Evolutionary conservation across 2,329 filamentous ascomycete species (phyloP).

Genomic region (Alternaria sp.): DNA sequence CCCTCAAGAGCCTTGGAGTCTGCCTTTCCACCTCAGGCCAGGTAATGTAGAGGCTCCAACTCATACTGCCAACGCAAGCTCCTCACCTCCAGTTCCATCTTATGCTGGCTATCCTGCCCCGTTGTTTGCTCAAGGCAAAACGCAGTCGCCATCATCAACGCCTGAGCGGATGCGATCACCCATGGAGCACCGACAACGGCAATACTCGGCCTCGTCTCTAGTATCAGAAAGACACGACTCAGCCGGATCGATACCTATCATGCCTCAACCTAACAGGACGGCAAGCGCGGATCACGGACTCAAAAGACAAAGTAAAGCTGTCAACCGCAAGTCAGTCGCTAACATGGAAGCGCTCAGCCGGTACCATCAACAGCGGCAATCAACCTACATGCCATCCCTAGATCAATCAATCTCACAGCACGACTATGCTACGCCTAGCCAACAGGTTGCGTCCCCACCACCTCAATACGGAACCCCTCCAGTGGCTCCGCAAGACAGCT

Average conservation of each 20-base stretch:
- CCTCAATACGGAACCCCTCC: slow-evolving; percentile 1
- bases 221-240: slow-evolving; percentile 5
- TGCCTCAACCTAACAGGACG: slow-evolving; percentile 5
- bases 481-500: background rate
- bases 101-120: background rate
- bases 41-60: background rate
- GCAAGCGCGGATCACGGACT: slow-evolving; percentile 15
- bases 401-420: slow-evolving; percentile 12
- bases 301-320: slow-evolving; percentile 17
- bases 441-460: background rate
- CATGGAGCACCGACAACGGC: slow-evolving; percentile 6
- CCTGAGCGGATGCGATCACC: slow-evolving; percentile 8
- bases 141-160: background rate
- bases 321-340: slow-evolving; percentile 10
- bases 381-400: slow-evolving; percentile 4
- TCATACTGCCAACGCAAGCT: background rate
- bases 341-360: slow-evolving; percentile 16
- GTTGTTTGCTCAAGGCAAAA: background rate
- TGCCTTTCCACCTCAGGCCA: slow-evolving; percentile 6
- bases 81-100: background rate
- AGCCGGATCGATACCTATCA: background rate
- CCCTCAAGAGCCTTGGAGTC: slow-evolving; percentile 14
- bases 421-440: slow-evolving; percentile 4
- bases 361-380: slow-evolving; percentile 23
- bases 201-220: background rate